Evolutionary conservation across 164 flowering plant species (phyloP), one percentile per base, ranked within the genome.

Genomic region (Taxillus chinensis): DNA sequence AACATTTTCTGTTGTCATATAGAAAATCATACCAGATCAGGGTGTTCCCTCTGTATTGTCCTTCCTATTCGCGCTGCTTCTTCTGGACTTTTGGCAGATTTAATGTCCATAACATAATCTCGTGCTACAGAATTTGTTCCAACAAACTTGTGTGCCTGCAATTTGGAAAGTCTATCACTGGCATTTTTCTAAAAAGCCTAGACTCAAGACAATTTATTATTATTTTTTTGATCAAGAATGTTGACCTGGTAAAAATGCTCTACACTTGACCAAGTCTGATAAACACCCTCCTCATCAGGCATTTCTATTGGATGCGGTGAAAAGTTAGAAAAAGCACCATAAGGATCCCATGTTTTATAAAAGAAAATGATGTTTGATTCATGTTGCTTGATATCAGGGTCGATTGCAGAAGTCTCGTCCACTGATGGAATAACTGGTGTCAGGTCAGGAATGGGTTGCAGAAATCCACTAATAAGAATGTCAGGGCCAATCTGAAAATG

Each of bases 281-380:
- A 81, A 52, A 71, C 77, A 59, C 90, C 93, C 72, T 71, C 76
- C 37, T 72, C 86, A 73, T 87, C 89, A 41, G 79, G 77, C 84
- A 93, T 83, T 51, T 70, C 75, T 65, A 93, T 78, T 39, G 96
- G 87, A 71, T 89, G 97, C 51, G 81, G 86, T 59, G 99, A 90
- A 71, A 90, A 93, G 71, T 93, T 93, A 55, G 99, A 93, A 64
- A 93, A 80, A 45, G 89, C 85, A 56, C 97, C 97, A 76, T 87
- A 90, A 60, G 89, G 96, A 65, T 93, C 97, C 99, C 99, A 93
- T 60, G 99, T 78, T 74, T 93, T 93, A 67, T 89, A 89, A 71
- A 93, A 93, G 77, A 82, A 89, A 72, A 89, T 86, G 68, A 90
- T 82, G 66, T 69, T 76, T 53, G 95, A 72, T 16, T 93, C 98